Evolutionary conservation across 2,329 filamentous ascomycete genomes (phyloP), one percentile per base, ranked within the genome.

Genomic region (Alternaria sp.): DNA sequence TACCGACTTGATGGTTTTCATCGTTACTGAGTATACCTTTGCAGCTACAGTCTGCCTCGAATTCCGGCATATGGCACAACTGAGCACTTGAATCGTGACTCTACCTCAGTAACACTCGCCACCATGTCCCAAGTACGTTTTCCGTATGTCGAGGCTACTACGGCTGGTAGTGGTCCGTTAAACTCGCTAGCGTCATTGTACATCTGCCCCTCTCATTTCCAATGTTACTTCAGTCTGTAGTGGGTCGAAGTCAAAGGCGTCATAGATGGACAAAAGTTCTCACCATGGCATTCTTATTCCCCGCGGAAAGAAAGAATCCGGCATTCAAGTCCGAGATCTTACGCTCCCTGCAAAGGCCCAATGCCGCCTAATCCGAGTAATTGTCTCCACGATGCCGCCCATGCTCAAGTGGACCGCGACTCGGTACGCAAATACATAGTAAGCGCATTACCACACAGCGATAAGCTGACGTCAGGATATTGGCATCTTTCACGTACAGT

Each of bases 191-290:
- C 36, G 13, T 34, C 31, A 7, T 34, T 26, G 44, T n/a, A 24
- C 29, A 34, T 14, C 21, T 5, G 21, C 29, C 11, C 11, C 5
- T 10, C 44, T n/a, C 44, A 13, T 33, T 36, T 23, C 31, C 14
- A 23, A 13, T 21, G 8, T 34, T 33, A 23, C 8, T 34, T 41
- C 17, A 23, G 26, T 23, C 26, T 31, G 5, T 51, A 6, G 21
- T 34, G 23, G 44, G 36, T 14, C 29, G 31, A 14, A 9, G 33
- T 51, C n/a, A 31, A 41, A 51, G 26, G 21, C 49, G 49, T 39
- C 36, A 39, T 33, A 29, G 36, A 41, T 36, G 31, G 44, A 48
- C 29, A 24, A n/a, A 23, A 23, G 29, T 23, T 36, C 8, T 48
- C 31, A 48, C 13, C 31, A 48, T 34, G 31, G 13, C 21, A 48